phyloP scores from a whole-genome alignment of 2,329 filamentous ascomycete genomes.

The Aspergillus fischeri region DNA sequence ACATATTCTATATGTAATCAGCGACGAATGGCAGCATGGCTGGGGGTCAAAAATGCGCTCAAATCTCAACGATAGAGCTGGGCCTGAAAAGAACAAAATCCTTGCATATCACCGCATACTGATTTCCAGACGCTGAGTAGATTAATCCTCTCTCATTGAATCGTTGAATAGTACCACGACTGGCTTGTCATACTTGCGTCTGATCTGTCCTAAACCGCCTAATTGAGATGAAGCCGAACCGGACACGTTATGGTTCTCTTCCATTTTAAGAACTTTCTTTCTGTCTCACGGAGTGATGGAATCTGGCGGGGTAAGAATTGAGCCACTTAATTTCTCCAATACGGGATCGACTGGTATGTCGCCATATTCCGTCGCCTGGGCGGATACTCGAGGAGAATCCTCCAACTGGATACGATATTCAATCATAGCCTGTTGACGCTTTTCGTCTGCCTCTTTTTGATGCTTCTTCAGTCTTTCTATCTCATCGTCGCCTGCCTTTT shows the following conservation, averaged over 20 bases:
- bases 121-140: neutral
- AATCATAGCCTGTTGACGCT: slow-evolving; percentile 43
- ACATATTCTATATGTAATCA: neutral
- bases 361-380: slow-evolving; percentile 11
- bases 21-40: neutral
- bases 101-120: neutral
- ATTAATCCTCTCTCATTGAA: neutral
- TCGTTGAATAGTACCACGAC: neutral
- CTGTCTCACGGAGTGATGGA: neutral
- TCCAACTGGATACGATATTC: slow-evolving; percentile 42
- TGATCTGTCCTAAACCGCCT: neutral
- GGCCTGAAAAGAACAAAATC: neutral
- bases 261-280: neutral
- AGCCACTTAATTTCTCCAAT: slow-evolving; percentile 23
- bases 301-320: slow-evolving; percentile 11
- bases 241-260: neutral
- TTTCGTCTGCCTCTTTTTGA: slow-evolving; percentile 53
- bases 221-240: neutral
- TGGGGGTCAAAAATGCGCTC: neutral
- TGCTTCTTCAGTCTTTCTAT: slow-evolving; percentile 46
- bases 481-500: slow-evolving; percentile 52
- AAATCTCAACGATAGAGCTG: neutral
- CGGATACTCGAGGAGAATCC: slow-evolving; percentile 7
- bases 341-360: slow-evolving; percentile 44
- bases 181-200: neutral